Evolutionary conservation across 345 rosid genomes (phyloP).

Genomic region (Theobroma cacao): DNA sequence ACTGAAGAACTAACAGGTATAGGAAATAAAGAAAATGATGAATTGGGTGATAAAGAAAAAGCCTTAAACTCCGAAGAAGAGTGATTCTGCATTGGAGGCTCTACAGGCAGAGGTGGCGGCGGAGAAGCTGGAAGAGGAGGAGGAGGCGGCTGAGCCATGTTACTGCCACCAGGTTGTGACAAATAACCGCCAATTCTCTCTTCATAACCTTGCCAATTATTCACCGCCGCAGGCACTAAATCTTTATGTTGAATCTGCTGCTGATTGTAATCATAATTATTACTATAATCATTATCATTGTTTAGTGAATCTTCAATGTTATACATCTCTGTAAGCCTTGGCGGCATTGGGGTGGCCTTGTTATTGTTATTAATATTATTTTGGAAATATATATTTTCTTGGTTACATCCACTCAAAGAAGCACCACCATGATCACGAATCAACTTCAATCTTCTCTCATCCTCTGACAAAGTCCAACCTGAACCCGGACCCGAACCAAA

Average conservation of each 20-base stretch:
- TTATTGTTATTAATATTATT: not conserved
- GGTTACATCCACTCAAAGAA: not conserved
- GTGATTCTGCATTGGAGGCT: constrained; percentile 22
- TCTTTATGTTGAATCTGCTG: constrained; percentile 18
- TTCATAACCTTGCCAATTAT: constrained; percentile 25
- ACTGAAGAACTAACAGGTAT: constrained; percentile 33
- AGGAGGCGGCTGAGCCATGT: constrained; percentile 34
- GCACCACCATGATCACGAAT: constrained; percentile 75
- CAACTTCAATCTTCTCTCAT: constrained; percentile 80
- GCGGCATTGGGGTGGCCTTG: constrained; percentile 5
- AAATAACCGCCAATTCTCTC: constrained; percentile 13
- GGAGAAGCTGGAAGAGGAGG: constrained; percentile 70
- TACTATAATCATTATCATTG: not conserved
- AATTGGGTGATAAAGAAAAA: constrained; percentile 32
- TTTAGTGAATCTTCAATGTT: constrained; percentile 20
- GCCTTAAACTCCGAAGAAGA: constrained; percentile 22
- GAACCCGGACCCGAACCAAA: constrained; percentile 25
- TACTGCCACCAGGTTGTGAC: constrained; percentile 11
- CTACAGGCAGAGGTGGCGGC: constrained; percentile 62
- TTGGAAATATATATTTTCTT: constrained; percentile 8
- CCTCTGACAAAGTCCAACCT: constrained; percentile 31
- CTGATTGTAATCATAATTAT: constrained; percentile 8
- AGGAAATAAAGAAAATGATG: constrained; percentile 51
- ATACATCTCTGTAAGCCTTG: constrained; percentile 26
- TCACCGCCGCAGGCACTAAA: not conserved